Evolutionary conservation across 2,329 filamentous ascomycete genomes (phyloP), one percentile per base, ranked within the genome.

Genomic region (Diaporthe ampelina): DNA sequence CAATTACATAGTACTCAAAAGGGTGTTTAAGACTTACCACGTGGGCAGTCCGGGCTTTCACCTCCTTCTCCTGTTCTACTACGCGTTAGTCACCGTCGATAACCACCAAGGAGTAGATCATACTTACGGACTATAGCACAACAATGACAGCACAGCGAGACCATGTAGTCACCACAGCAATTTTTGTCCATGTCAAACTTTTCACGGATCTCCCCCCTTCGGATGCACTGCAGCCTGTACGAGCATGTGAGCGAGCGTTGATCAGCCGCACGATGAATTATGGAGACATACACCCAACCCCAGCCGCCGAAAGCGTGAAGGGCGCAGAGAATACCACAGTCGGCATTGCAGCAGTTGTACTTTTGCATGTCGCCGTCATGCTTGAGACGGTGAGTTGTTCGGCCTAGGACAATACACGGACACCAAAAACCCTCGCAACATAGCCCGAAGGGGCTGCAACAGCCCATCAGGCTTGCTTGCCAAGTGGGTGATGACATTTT

Each of bases 1-100:
- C 43, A 35, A 37, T 15, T 48, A n/a, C n/a, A n/a, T n/a, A n/a
- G n/a, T n/a, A n/a, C n/a, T n/a, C 32, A 24, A 10, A 29, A 35
- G 2, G 19, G n/a, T 21, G 32, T 21, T n/a, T 21, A 3, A 13
- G 6, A 56, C 73, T 73, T 29, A 73, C 70, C 37, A 75, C 61
- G n/a, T 45, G 52, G 17, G 48, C 10, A 37, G 37, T 40, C 56
- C 65, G 50, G 24, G 71, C 37, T 50, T 29, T 29, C 26, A 73
- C 71, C 35, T 75, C 71, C 52, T 72, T 73, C 65, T 75, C 74
- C 58, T 75, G 74, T 29, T 75, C 40, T 43, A 15, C 40, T 43
- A 6, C 15, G 13, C 40, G 15, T 43, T 19, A 43, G 40, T 19
- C 40, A 43, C 40, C 17, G 15, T 15, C 40, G 2, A 43, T 15